Percentiles rank a stretch among this genome's conserved stretches.
phyloP scores from a whole-genome alignment of 306 rosid species.

The Abrus precatorius region DNA sequence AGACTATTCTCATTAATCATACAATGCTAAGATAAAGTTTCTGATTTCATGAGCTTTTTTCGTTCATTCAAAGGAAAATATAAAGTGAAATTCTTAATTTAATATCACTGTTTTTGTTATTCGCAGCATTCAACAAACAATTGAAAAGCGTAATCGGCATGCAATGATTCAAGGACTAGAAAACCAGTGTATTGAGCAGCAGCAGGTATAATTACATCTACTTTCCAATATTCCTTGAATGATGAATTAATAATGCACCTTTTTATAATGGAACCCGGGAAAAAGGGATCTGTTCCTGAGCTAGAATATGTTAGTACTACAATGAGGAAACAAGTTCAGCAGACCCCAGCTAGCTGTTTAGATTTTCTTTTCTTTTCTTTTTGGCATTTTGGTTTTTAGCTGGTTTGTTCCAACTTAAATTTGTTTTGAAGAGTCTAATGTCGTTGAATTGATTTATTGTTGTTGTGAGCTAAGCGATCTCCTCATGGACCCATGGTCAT shows the following conservation, averaged over 20 bases:
- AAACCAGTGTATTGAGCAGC: not conserved
- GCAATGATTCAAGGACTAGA: not conserved
- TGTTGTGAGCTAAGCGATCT: not conserved
- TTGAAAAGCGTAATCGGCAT: constrained; percentile 42
- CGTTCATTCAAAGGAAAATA: not conserved
- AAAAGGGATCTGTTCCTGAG: not conserved
- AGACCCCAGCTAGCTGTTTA: not conserved
- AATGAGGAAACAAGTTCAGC: not conserved
- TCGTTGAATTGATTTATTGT: not conserved
- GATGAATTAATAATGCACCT: not conserved
- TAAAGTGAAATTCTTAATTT: not conserved
- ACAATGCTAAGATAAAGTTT: not conserved
- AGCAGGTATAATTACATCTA: constrained; percentile 26
- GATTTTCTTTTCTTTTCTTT: not conserved
- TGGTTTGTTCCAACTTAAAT: not conserved
- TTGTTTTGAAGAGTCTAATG: not conserved
- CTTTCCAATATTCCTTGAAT: not conserved
- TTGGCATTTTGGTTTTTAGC: not conserved
- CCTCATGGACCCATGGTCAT: not conserved
- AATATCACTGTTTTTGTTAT: not conserved
- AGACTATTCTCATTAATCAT: not conserved
- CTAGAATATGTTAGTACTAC: not conserved
- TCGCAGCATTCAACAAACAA: constrained; percentile 32
- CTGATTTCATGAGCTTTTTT: not conserved
- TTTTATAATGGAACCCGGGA: not conserved